Evolutionary conservation across 2,329 filamentous ascomycete species (phyloP), one percentile per base, ranked within the genome.

Genomic region (Raffaelea albimanens): DNA sequence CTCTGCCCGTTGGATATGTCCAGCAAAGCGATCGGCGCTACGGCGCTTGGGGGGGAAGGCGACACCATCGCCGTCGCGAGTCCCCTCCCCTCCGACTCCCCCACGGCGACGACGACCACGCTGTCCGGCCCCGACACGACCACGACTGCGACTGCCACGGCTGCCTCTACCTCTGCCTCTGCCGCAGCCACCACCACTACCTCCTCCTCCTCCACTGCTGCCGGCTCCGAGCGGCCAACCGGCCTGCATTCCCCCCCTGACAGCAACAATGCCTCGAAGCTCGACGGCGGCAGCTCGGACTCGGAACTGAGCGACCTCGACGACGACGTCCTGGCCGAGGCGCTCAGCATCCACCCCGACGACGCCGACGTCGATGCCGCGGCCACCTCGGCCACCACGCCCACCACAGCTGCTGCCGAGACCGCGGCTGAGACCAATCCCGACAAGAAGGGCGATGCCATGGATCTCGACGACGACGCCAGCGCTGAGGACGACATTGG

Each of bases 241-340:
- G 76, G 76, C 56, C 64, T 82, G 48, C 73, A 81, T 59, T 82
- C 79, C 54, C 79, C 79, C 39, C 80, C 80, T 44, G 78, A 82
- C 57, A 81, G 75, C 61, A 81, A 81, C 64, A 74, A 74, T 60
- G 70, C 73, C 47, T 65, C 70, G 58, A 80, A 78, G 58, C 70
- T 76, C 52, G 76, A 81, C 57, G 70, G 65, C 44, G 79, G 74
- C 61, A 53, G 51, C 45, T 55, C 53, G 19, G 77, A 82, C 57
- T 83, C 80, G 45, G 80, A 84, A 60, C 67, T 84, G 29, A 83
- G 79, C 65, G 80, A 83, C 46, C 69, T 83, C 45, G 80, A 83
- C 52, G 80, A 83, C 52, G 75, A 77, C 43, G 69, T 59, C 52
- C 65, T 76, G 53, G 68, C 67, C 40, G 64, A 70, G 46, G 56